Evolutionary conservation across 1,139 yeast genomes (phyloP).

Genomic region (Groenewaldozyma sp.): DNA sequence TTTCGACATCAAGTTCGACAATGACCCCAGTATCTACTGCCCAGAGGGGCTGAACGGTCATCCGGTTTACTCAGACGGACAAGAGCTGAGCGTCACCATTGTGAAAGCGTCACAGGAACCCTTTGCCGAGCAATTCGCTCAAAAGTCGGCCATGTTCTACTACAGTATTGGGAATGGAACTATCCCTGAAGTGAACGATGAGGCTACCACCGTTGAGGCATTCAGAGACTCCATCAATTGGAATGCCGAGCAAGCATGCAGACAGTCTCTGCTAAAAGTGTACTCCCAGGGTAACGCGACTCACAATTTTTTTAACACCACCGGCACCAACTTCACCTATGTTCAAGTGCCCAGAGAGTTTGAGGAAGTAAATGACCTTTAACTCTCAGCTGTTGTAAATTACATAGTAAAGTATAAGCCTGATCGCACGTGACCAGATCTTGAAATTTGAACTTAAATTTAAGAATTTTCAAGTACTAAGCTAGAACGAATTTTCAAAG

Average conservation of each 20-base stretch:
- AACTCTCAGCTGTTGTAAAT: no score
- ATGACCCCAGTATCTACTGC: constrained; percentile 1
- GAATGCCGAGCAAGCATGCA: constrained; percentile 1
- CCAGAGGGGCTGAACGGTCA: constrained; percentile 2
- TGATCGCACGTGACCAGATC: no score
- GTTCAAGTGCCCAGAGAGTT: no score
- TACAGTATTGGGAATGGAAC: constrained; percentile 1
- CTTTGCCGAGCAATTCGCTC: background rate
- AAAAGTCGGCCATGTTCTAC: background rate
- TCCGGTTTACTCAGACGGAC: constrained; percentile 1
- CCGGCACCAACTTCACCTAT: no score
- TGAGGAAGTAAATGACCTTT: no score
- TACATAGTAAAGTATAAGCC: no score
- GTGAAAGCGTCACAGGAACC: background rate
- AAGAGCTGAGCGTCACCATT: background rate
- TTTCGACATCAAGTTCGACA: background rate
- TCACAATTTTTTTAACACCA: no score
- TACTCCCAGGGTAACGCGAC: background rate
- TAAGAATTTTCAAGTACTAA: no score
- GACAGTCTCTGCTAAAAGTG: background rate
- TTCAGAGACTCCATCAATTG: background rate
- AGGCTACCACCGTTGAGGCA: background rate
- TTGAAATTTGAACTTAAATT: no score
- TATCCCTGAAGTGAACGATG: constrained; percentile 2
- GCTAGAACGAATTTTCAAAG: no score